Evolutionary conservation across 345 rosid genomes (phyloP), one percentile per base, ranked within the genome.

Genomic region (Moricandia arvensis): DNA sequence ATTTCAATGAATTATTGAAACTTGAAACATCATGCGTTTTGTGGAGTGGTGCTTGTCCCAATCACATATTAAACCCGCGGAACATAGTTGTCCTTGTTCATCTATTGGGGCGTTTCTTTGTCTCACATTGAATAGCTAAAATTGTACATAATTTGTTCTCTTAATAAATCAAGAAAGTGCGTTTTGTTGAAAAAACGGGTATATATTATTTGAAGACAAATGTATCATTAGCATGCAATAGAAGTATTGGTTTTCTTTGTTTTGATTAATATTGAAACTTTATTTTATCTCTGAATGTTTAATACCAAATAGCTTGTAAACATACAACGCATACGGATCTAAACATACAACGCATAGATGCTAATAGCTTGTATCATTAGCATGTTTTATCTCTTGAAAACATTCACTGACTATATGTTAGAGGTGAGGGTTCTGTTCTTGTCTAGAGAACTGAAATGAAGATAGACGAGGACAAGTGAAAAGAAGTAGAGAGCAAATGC

Each of bases 401-500:
- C 16, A 16, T 63, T 51, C 76, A 63, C 16, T 16, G 27, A 51
- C 38, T 53, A 63, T 27, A 21, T 3, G 16, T 63, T 54, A 15
- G 45, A 73, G 59, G 49, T 65, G 78, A 67, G 15, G 34, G 51
- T 43, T 67, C 1, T 15, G n/a, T 33, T 75, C 38, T 59, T 34
- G 53, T 13, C 74, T 9, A 15, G 13, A 68, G 69, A 61, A 5
- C n/a, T 47, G 55, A 68, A 68, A 35, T 68, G 79, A 29, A 75
- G 21, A 75, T 75, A 75, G 11, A 75, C 27, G 0, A 75, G 63
- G 43, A 75, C 47, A 51, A 75, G 68, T 9, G 80, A 72, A 43
- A 78, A 24, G 47, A 73, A 61, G 65, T 73, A 78, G 2, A 72
- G 77, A 30, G 74, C 16, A 67, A 78, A 60, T 0, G 77, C 81